Percentiles rank a stretch among this genome's conserved stretches.
Evolutionary conservation across 768 basidiomycete genomes (phyloP).

Genomic region (Termitomyces sp.): DNA sequence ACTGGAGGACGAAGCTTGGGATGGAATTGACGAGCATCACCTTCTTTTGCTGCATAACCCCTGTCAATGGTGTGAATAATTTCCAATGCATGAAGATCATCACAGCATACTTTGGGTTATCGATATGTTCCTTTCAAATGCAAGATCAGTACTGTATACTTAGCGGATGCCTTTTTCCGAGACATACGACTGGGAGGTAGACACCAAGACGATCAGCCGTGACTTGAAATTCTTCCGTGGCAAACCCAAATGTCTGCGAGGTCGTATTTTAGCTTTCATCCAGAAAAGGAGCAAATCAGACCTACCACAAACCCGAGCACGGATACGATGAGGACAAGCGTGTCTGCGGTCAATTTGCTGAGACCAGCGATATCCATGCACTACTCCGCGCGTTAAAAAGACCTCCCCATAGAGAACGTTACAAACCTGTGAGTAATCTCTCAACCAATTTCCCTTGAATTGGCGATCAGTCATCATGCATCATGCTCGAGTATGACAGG

Average conservation of each 20-base stretch:
- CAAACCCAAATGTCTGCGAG: slow-evolving; percentile 55
- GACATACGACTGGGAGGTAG: slow-evolving; percentile 65
- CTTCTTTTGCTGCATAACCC: slow-evolving; percentile 66
- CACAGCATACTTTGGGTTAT: slow-evolving; percentile 61
- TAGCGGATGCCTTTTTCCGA: not conserved
- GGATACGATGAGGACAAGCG: slow-evolving; percentile 56
- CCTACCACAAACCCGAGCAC: slow-evolving; percentile 57
- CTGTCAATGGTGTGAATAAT: slow-evolving; percentile 25
- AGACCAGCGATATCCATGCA: slow-evolving; percentile 73
- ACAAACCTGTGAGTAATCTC: slow-evolving; percentile 63
- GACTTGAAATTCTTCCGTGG: slow-evolving; percentile 68
- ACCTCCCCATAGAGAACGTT: not conserved
- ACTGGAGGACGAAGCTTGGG: slow-evolving; percentile 75
- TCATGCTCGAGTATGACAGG: not conserved
- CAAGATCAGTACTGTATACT: not conserved
- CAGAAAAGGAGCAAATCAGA: not conserved
- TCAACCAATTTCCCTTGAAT: slow-evolving; percentile 60
- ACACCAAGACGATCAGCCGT: slow-evolving; percentile 71
- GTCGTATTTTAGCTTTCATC: not conserved
- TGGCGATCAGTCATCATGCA: not conserved
- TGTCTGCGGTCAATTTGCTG: slow-evolving; percentile 62
- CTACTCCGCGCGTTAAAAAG: slow-evolving; percentile 22
- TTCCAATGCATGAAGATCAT: not conserved
- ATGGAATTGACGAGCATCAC: slow-evolving; percentile 71
- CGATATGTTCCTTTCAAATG: slow-evolving; percentile 61